A percentile compares a stretch with the other conserved stretches of the same genome.
Evolutionary conservation across 2,329 filamentous ascomycete genomes (phyloP).

Genomic region (Ophiocordyceps polyrhachis-furcata): DNA sequence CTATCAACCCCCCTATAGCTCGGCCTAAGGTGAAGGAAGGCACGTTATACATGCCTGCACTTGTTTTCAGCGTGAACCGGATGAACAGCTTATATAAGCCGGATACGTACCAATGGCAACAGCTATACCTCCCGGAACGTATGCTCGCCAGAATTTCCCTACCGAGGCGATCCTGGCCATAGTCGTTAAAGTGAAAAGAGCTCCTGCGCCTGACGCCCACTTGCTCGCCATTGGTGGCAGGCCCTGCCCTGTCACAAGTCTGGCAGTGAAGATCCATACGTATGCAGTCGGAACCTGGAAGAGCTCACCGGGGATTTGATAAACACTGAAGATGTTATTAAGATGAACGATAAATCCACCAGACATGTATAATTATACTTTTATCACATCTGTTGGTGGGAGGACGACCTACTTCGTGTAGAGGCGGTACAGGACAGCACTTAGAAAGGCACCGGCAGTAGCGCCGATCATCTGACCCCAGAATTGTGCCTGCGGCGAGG

Average conservation of each 20-base stretch:
- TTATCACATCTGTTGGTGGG: too few relatives aligned
- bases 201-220: conserved; percentile 57
- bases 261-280: conserved; percentile 93
- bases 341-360: too few relatives aligned
- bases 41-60: conserved; percentile 81
- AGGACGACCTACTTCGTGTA: conserved; percentile 37
- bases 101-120: conserved; percentile 58
- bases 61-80: background rate
- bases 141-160: conserved; percentile 47
- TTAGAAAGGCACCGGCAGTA: conserved; percentile 68
- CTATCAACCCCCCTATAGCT: conserved; percentile 55
- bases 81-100: background rate
- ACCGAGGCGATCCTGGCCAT: conserved; percentile 42
- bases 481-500: conserved; percentile 86
- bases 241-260: conserved; percentile 79
- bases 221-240: conserved; percentile 68
- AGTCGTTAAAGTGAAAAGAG: conserved; percentile 56
- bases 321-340: conserved; percentile 39
- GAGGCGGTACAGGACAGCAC: conserved; percentile 70
- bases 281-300: conserved; percentile 92
- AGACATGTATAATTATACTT: too few relatives aligned
- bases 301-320: conserved; percentile 68
- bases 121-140: conserved; percentile 81
- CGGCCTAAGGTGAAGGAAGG: conserved; percentile 87
- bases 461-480: conserved; percentile 90